Evolutionary conservation across 75 land plant species (phyloP).

Genomic region (Pinus taeda): DNA sequence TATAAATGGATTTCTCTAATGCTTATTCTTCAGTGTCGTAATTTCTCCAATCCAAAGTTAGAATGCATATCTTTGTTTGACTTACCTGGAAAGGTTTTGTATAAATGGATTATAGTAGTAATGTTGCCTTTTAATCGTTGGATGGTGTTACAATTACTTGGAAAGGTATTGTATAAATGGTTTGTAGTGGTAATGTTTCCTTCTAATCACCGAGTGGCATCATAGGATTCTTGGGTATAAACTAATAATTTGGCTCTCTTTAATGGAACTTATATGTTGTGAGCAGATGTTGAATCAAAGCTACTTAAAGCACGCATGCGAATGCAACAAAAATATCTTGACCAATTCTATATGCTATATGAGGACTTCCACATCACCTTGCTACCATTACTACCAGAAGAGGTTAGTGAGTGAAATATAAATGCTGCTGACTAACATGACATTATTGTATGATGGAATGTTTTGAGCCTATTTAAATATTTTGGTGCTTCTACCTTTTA

Average conservation of each 20-base stretch:
- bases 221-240: too few species aligned
- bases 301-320: constrained; percentile 77
- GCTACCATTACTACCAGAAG: constrained; percentile 87
- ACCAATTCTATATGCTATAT: constrained; percentile 87
- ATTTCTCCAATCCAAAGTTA: too few species aligned
- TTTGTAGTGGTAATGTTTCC: too few species aligned
- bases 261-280: constrained; percentile 3
- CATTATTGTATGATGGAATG: neutral
- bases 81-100: too few species aligned
- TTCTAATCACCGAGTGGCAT: too few species aligned
- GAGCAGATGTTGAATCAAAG: constrained; percentile 69
- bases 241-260: neutral
- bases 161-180: too few species aligned
- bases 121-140: too few species aligned
- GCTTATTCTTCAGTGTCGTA: too few species aligned
- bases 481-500: neutral
- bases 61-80: too few species aligned
- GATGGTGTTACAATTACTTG: too few species aligned
- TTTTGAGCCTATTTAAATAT: neutral
- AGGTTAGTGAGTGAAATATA: constrained; percentile 37
- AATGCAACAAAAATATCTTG: constrained; percentile 93
- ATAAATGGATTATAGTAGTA: too few species aligned
- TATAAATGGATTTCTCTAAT: too few species aligned
- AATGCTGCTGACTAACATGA: neutral
- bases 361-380: constrained; percentile 92